Evolutionary conservation across 805 yeast genomes (phyloP), one percentile per base, ranked within the genome.

Genomic region (Starmerella apis): DNA sequence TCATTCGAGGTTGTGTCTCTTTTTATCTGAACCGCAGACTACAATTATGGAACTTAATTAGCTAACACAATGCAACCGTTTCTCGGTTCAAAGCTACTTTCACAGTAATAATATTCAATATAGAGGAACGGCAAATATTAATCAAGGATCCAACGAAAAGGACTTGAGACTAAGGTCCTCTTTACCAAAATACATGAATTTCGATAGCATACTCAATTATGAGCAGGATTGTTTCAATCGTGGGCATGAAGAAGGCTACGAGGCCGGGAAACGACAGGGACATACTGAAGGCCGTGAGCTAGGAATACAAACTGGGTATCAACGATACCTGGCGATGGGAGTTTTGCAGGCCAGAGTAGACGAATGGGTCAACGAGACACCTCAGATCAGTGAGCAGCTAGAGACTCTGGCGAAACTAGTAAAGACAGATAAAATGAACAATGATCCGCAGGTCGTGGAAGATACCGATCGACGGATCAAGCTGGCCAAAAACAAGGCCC

Each of bases 261-360:
- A 68, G 4, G 81, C 76, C 46, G 83, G 86, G 0, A 67, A 78
- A 0, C 64, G 63, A 43, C 75, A 78, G 38, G 87, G 86, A 43
- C 71, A 66, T 46, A 56, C 71, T 2, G 96, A 87, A 62, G 96
- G 96, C 1, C 82, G 81, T 60, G 86, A 85, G 60, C 80, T 79
- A 56, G 97, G 97, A 0, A 72, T 73, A 48, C 66, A 67, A 48
- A 60, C 71, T 18, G 69, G 72, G 28, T 66, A 63, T 57, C 64
- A 66, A 56, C 51, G 67, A 23, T 61, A 76, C 58, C 56, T 85
- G 2, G 61, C 84, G 0, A 62, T 87, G 1, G 96, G 96, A 0
- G 80, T 83, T 49, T 70, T 82, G 35, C 62, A 71, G 49, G 80
- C 83, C 16, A 59, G 80, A 36, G 61, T 75, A 19, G 64, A 66